These are phyloP conservation scores for Aegilops longissima DNA, from an alignment of 176 grass and related monocot species.

Conservation along the genomic window DNA sequence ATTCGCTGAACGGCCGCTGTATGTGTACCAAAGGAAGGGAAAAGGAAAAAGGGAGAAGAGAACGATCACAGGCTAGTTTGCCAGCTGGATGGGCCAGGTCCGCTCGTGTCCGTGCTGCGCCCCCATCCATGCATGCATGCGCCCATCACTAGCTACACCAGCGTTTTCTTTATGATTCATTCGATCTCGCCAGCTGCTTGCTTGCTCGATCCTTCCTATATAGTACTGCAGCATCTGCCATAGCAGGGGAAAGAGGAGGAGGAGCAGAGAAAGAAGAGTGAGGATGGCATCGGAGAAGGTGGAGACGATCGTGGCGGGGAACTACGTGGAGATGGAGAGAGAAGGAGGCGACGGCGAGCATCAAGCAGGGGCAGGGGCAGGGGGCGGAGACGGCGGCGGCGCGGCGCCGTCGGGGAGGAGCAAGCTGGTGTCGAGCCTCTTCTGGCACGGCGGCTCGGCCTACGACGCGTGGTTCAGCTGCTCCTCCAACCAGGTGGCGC, in stretches of 20 bases:
- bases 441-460: constrained; percentile 86
- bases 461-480: constrained; percentile 99
- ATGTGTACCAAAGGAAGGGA: neutral
- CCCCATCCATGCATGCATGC: constrained; percentile 36
- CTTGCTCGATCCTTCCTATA: constrained; percentile 21
- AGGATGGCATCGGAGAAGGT: constrained; percentile 93
- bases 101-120: constrained; percentile 64
- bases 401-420: neutral
- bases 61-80: neutral
- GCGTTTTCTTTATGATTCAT: constrained; percentile 33
- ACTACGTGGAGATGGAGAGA: constrained; percentile 92
- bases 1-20: neutral
- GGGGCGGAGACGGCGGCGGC: neutral
- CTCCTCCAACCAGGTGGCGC: constrained; percentile 96
- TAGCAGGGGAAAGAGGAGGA: neutral
- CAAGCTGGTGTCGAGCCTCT: constrained; percentile 53
- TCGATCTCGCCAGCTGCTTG: constrained; percentile 24
- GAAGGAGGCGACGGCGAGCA: constrained; percentile 12
- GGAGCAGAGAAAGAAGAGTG: neutral
- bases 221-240: neutral
- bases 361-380: neutral
- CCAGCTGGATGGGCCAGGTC: constrained; percentile 53
- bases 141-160: constrained; percentile 19
- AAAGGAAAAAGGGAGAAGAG: neutral
- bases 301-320: constrained; percentile 92